Evolutionary conservation across 805 yeast species (phyloP).

Genomic region (Cyberlindnera galapagoensis): DNA sequence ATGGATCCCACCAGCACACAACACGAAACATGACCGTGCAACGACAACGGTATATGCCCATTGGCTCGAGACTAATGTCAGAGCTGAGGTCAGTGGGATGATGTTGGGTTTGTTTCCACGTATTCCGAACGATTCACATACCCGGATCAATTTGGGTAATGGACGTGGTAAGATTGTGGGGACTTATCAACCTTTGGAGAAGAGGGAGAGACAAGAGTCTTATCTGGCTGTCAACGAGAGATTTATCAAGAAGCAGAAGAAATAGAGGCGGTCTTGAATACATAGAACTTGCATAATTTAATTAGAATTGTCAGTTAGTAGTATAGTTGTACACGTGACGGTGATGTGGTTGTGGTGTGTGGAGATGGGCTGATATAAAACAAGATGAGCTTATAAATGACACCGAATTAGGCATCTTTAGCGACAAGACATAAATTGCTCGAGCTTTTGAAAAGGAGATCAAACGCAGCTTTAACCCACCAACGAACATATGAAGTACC

Average conservation of each 20-base stretch:
- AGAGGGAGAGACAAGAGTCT: conserved; percentile 54
- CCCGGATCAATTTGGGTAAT: conserved; percentile 60
- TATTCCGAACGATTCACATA: conserved; percentile 2
- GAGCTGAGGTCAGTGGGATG: conserved; percentile 40
- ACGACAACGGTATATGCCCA: conserved; percentile 40
- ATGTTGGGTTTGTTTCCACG: conserved; percentile 18
- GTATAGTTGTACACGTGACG: too few species aligned
- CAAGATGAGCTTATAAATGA: too few species aligned
- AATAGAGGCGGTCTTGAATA: too few species aligned
- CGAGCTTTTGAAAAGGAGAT: too few species aligned
- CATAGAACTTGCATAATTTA: too few species aligned
- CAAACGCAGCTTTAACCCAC: too few species aligned
- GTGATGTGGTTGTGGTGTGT: too few species aligned
- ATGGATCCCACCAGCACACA: conserved; percentile 41
- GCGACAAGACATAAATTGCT: too few species aligned
- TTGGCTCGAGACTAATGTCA: conserved; percentile 52
- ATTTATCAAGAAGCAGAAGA: conserved; percentile 39
- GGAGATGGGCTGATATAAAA: too few species aligned
- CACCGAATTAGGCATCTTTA: too few species aligned
- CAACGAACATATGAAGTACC: too few species aligned
- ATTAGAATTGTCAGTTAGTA: too few species aligned
- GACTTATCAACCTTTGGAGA: conserved; percentile 48
- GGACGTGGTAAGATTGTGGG: conserved; percentile 62
- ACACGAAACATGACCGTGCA: conserved; percentile 35
- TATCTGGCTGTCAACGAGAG: conserved; percentile 66